Percentiles rank a stretch among this genome's conserved stretches.
These are phyloP conservation scores for Cercospora berteroae DNA, from an alignment of 2,329 filamentous ascomycete species.

Conservation along the genomic window DNA sequence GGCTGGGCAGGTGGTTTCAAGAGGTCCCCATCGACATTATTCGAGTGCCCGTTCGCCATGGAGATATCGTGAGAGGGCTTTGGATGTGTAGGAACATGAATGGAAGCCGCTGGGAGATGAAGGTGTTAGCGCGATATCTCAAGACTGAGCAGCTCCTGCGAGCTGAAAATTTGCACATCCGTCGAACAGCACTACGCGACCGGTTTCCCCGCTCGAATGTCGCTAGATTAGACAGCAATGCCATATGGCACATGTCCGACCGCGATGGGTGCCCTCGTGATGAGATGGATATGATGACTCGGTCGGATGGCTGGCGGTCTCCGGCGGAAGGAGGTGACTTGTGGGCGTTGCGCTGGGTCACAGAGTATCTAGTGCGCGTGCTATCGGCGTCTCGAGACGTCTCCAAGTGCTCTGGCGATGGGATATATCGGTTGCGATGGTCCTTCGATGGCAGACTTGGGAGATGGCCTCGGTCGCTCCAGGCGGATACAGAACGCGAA, in stretches of 20 bases:
- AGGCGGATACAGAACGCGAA: constrained; percentile 12
- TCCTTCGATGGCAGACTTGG: constrained; percentile 30
- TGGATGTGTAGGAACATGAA: constrained; percentile 62
- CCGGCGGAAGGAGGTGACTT: constrained; percentile 19
- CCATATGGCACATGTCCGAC: constrained; percentile 41
- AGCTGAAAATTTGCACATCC: constrained; percentile 35
- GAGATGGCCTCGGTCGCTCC: constrained; percentile 21
- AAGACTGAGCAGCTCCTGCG: constrained; percentile 29
- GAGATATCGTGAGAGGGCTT: constrained; percentile 48
- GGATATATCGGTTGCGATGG: constrained; percentile 30
- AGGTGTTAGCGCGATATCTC: constrained; percentile 45
- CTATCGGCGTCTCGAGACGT: constrained; percentile 24
- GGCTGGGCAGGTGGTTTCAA: constrained; percentile 46
- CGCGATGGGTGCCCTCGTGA: constrained; percentile 37
- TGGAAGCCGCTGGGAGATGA: constrained; percentile 56
- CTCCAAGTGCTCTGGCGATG: constrained; percentile 26
- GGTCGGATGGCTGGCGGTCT: constrained; percentile 20
- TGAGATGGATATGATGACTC: constrained; percentile 29
- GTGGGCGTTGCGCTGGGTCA: constrained; percentile 20
- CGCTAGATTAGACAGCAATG: constrained; percentile 27
- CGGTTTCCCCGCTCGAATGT: constrained; percentile 39
- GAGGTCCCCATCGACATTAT: constrained; percentile 53
- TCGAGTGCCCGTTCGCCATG: constrained; percentile 65
- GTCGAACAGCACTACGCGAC: constrained; percentile 43
- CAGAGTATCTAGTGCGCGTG: constrained; percentile 12